Base-by-base conservation (phyloP, 1,284 basidiomycete genomes). In the Cryptococcus sp. region DNA sequence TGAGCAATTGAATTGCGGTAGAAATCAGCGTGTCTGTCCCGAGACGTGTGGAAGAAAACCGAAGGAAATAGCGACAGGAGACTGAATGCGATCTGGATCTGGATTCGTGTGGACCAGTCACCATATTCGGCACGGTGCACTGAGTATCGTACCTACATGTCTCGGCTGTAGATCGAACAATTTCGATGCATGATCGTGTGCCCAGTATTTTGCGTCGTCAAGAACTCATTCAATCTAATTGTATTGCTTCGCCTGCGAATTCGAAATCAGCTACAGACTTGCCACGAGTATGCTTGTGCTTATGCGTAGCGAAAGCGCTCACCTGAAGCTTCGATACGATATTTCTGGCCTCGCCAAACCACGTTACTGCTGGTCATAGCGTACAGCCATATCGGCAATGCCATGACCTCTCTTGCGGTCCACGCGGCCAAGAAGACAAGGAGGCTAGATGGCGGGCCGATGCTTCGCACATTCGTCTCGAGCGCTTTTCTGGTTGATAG, bases 331-430 rank as follows among this genome's bases (percentile, higher is more conserved):
- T 72, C 50, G 47, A 79, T 73, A 46, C 61, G 67, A 62, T 79
- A 80, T 42, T 59, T 66, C 22, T 68, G 63, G 15, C 91, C 92
- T 71, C 93, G 84, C 93, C 93, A 97, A 1, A 83, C 81, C 23
- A 97, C 90, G 54, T 86, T 84, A 70, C 85, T 84, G 20, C 93
- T 92, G 49, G 87, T 76, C 59, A 96, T 85, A 5, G 90, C 93
- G 59, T 87, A 80, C 3, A 87, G 52, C 85, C 88, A 97, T 60
- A 96, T 90, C 0, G 93, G 93, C 16, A 96, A 80, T 0, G 93
- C 87, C 55, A 93, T 74, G 19, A 86, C 40, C 76, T 97, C 93
- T 50, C 93, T 83, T 10, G 84, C 79, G 15, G 81, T 73, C 91
- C 92, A 97, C 6, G 91, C 90, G 20, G 80, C 68, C 46, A 91